Conservation (phyloP, 441 rosid species). For the Mallotus repandus region DNA sequence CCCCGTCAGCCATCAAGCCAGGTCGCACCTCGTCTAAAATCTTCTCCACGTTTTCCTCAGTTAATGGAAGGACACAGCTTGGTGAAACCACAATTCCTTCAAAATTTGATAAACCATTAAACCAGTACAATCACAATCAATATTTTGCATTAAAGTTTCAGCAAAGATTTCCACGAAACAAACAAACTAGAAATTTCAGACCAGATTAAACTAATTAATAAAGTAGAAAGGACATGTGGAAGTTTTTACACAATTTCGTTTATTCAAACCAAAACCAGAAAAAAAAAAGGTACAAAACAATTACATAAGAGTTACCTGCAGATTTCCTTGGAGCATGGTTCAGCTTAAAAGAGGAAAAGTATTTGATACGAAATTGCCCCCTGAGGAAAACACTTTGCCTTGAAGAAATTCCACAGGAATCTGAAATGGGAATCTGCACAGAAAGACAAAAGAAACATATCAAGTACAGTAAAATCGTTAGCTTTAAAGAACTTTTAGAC, state of each 20-base stretch:
- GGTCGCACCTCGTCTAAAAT: slow-evolving; percentile 82
- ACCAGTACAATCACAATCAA: slow-evolving; percentile 13
- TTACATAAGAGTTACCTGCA: slow-evolving; percentile 34
- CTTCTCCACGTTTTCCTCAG: slow-evolving; percentile 73
- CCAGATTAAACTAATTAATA: no score
- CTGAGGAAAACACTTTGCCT: slow-evolving; percentile 43
- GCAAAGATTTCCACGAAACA: not conserved
- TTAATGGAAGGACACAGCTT: slow-evolving; percentile 61
- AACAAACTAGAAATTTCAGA: not conserved
- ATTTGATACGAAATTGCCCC: slow-evolving; percentile 37
- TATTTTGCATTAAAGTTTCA: not conserved
- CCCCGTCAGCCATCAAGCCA: slow-evolving; percentile 83
- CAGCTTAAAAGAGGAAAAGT: slow-evolving; percentile 22
- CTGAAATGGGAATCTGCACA: slow-evolving; percentile 46
- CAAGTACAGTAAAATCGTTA: slow-evolving; percentile 3
- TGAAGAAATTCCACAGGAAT: slow-evolving; percentile 43
- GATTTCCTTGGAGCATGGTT: slow-evolving; percentile 27
- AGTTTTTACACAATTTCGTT: not conserved
- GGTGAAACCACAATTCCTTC: slow-evolving; percentile 53
- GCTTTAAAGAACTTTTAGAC: not conserved
- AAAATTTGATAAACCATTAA: slow-evolving; percentile 7
- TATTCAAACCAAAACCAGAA: not conserved
- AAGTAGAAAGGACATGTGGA: not conserved
- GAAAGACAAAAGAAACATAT: not conserved
- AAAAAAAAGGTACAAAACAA: not conserved